A percentile compares a stretch with the other conserved stretches of the same genome.
phyloP scores from a whole-genome alignment of 75 land plant genomes.

The Isoetes taiwanensis region DNA sequence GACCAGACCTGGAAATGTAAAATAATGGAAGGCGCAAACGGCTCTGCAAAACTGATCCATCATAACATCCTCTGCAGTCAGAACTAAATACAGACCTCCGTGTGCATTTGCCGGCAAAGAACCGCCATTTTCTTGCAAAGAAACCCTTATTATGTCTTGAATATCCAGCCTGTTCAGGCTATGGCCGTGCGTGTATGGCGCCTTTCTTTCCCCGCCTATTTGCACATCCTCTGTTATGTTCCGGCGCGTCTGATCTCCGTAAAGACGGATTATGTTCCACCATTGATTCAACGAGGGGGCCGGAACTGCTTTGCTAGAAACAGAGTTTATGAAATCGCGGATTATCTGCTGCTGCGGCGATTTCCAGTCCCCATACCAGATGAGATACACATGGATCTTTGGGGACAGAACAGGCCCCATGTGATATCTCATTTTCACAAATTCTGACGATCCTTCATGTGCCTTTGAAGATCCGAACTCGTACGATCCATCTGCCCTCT shows the following conservation, averaged over 20 bases:
- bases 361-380: not conserved
- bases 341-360: not conserved
- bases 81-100: not conserved
- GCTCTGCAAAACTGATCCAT: slow-evolving; percentile 3
- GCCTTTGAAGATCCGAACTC: not conserved
- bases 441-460: not conserved
- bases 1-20: not conserved
- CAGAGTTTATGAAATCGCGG: not conserved
- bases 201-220: not conserved
- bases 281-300: not conserved
- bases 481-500: not conserved
- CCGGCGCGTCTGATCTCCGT: not conserved
- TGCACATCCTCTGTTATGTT: not conserved
- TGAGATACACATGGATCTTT: not conserved
- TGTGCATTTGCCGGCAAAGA: not conserved
- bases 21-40: slow-evolving; percentile 4
- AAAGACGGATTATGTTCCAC: not conserved
- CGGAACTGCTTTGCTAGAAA: not conserved
- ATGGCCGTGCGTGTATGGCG: slow-evolving; percentile 4
- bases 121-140: not conserved
- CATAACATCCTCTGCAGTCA: not conserved
- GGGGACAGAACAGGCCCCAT: slow-evolving; percentile 8
- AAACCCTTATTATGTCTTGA: not conserved
- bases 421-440: not conserved
- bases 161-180: not conserved